Percentiles rank a stretch among this genome's conserved stretches.
Evolutionary conservation across 805 yeast species (phyloP).

Genomic region (Candida maltosa): DNA sequence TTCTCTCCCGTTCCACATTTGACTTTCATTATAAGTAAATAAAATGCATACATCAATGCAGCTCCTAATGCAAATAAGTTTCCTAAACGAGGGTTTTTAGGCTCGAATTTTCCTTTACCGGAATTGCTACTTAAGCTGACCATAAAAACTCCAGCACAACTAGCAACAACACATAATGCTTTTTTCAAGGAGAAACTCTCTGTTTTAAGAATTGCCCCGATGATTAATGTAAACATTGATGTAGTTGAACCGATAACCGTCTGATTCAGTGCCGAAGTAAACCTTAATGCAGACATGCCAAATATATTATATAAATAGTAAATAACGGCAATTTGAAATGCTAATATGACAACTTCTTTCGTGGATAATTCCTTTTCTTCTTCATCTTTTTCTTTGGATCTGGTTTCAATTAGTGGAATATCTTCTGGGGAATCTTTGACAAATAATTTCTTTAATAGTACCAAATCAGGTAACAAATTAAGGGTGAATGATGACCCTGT

Average conservation of each 20-base stretch:
- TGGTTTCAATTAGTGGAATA: background rate
- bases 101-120: constrained; percentile 18
- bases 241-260: constrained; percentile 51
- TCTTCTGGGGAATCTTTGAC: background rate
- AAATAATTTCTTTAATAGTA: background rate
- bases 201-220: constrained; percentile 38
- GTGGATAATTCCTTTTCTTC: constrained; percentile 14
- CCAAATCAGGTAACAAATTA: constrained; percentile 41
- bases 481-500: constrained; percentile 47
- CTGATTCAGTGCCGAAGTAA: constrained; percentile 52
- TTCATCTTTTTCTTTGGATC: constrained; percentile 1
- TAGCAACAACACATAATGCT: constrained; percentile 39
- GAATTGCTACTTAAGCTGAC: constrained; percentile 35
- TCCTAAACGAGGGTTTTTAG: constrained; percentile 42
- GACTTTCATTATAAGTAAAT: constrained; percentile 40
- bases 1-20: constrained; percentile 42
- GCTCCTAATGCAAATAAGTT: constrained; percentile 43
- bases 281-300: constrained; percentile 41
- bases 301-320: constrained; percentile 41
- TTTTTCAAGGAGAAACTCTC: constrained; percentile 43
- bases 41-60: constrained; percentile 46
- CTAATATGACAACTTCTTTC: constrained; percentile 31
- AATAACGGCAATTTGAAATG: constrained; percentile 37
- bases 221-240: constrained; percentile 46
- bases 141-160: constrained; percentile 44